Evolutionary conservation across 2,329 filamentous ascomycete genomes (phyloP).

Genomic region (Sarocladium strictum): DNA sequence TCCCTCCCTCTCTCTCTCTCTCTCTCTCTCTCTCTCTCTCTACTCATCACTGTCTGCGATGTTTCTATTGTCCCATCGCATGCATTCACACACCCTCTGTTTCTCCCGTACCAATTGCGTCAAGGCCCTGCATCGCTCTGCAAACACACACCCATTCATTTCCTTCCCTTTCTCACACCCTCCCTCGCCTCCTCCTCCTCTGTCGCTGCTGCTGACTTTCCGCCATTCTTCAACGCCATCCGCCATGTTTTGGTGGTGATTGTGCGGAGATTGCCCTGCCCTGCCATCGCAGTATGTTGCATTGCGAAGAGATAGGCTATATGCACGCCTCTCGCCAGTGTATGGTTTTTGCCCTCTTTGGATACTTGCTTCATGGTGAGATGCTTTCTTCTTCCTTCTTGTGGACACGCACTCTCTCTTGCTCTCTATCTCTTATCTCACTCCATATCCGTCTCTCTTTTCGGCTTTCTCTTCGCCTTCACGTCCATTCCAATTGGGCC

Average conservation of each 20-base stretch:
- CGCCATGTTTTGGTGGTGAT: neutral
- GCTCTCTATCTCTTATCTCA: too few species aligned
- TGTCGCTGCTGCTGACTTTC: neutral
- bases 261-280: neutral
- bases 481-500: too few species aligned
- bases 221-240: conserved; percentile 5
- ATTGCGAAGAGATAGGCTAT: too few species aligned
- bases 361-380: too few species aligned
- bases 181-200: neutral
- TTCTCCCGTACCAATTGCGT: neutral
- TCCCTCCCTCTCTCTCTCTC: neutral
- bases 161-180: neutral
- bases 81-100: neutral
- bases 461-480: too few species aligned
- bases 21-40: neutral
- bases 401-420: neutral
- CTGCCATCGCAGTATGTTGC: too few species aligned
- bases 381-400: neutral
- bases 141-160: too few species aligned
- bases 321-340: too few species aligned
- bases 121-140: too few species aligned
- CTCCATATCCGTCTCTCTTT: too few species aligned
- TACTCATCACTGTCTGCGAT: neutral
- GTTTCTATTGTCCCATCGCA: too few species aligned
- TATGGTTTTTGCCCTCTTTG: too few species aligned